Base-by-base conservation (phyloP, 2,329 filamentous ascomycete species). In the Ophiostoma montium region DNA sequence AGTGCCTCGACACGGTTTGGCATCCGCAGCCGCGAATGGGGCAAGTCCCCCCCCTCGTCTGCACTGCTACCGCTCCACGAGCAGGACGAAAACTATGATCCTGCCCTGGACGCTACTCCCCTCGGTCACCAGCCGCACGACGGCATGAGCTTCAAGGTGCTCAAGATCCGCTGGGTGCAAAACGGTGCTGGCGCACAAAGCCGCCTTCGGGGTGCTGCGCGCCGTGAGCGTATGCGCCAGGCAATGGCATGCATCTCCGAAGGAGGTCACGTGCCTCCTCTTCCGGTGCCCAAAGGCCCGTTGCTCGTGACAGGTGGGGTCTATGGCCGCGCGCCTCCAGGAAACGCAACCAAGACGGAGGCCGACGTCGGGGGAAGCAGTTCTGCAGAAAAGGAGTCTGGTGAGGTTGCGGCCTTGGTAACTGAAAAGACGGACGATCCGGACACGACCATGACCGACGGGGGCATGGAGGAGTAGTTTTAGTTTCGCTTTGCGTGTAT, bases 131-230 rank as follows among this genome's bases (percentile, higher is more conserved):
- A 60, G 27, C 47, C 55, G 9, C 88, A 95, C 60, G 88, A 94
- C 57, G 89, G 89, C 3, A 76, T 95, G 63, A 95, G 88, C 62
- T 96, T 86, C 65, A 87, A 84, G 73, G 77, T 98, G 44, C 72
- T 80, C 53, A 78, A 80, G 47, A 76, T 95, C 11, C 80, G 87
- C 47, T 96, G 89, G 81, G 85, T 95, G 0, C 82, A 86, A 54
- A 75, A 78, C 54, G 88, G 92, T 12, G 82, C 76, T 0, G 72
- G 71, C 54, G 74, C 67, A 50, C 74, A 78, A 59, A 71, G 71
- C 27, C 64, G 75, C 43, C 67, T 78, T 2, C 67, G 75, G 3
- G 76, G 76, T 46, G 74, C 74, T 57, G 76, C 66, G 1, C 65
- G 75, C 5, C 63, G 75, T 11, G 74, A 78, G 56, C 67, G 76